Evolutionary conservation across 257 asterid genomes (phyloP), one percentile per base, ranked within the genome.

Genomic region (Hygrophila difformis): DNA sequence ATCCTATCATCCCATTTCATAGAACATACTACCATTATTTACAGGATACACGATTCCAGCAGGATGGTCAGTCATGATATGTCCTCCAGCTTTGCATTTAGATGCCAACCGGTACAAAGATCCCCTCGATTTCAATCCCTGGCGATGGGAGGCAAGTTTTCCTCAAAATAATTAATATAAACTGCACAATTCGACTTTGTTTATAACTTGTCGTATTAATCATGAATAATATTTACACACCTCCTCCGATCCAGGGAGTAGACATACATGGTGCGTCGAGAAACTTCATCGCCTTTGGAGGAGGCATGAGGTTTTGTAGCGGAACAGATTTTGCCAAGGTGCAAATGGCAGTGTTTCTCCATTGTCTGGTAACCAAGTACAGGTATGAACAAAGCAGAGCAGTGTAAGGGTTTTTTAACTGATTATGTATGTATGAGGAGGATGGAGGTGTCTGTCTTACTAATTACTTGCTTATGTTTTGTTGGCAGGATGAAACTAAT

Each of bases 231-330:
- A n/a, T n/a, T n/a, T n/a, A n/a, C n/a, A n/a, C n/a, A n/a, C n/a
- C n/a, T n/a, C n/a, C n/a, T n/a, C n/a, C n/a, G n/a, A n/a, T n/a
- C n/a, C n/a, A 87, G 97, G 96, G 84, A 55, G 29, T 69, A 48
- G 84, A 75, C 68, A 59, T 72, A 24, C 74, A 78, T 55, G 78
- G 76, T 19, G 93, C 93, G 52, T 63, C 97, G 12, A 81, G 65
- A 78, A 80, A 83, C 54, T 87, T 87, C 81, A 83, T 87, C 92
- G 97, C 97, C 38, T 83, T 83, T 50, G 97, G 88, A 57, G 97
- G 97, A 5, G 97, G 95, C 20, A 75, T 87, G 93, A 68, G 95
- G 55, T 80, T 87, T 49, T 87, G 97, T 52, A 87, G 83, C 6
- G 97, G 97, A 47, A 70, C 97, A 46, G 95, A 87, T 41, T 87